Evolutionary conservation across 192 early-diverging fungal species (phyloP), one percentile per base, ranked within the genome.

Genomic region (Pilaira anomala): DNA sequence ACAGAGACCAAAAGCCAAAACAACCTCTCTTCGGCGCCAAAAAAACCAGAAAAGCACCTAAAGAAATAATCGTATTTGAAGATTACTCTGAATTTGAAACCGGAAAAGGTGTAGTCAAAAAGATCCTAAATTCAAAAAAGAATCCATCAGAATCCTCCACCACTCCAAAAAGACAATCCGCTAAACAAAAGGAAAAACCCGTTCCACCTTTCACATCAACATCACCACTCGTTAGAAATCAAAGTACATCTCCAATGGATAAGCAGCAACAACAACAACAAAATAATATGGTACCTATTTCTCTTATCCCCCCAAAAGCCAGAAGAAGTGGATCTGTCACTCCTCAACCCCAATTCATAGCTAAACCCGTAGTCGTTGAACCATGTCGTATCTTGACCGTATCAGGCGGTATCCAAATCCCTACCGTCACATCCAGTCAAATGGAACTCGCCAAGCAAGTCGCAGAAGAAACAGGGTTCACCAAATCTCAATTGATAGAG

Each of bases 401-500:
- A 11, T 45, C 65, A 12, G 66, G 64, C 6, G 88, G 85, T 7
- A 74, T 86, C 3, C 16, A 56, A 2, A 83, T 85, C 25, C 87
- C 88, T 6, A 76, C 75, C 8, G 80, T 90, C 9, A 84, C 84
- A 18, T 72, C 80, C n/a, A 21, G 22, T 25, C 81, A 89, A 62
- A 89, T 89, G 86, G 55, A 76, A 14, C 80, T 85, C 58, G 76
- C 85, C 18, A 87, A 90, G 59, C 65, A 72, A 22, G 76, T 80
- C 14, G 61, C 60, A 45, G 84, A 75, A 0, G 50, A 54, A 7
- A 86, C 82, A 45, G 90, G 91, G 3, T 84, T 86, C 16, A 86
- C 77, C 54, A 81, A 87, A 3, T 79, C 80, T 44, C 86, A 88
- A 62, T 81, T 89, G 78, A 82, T 90, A 52, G 91, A 93, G 68